phyloP scores from a whole-genome alignment of 208 protist genomes.

The Wallacemonas rigidus region DNA sequence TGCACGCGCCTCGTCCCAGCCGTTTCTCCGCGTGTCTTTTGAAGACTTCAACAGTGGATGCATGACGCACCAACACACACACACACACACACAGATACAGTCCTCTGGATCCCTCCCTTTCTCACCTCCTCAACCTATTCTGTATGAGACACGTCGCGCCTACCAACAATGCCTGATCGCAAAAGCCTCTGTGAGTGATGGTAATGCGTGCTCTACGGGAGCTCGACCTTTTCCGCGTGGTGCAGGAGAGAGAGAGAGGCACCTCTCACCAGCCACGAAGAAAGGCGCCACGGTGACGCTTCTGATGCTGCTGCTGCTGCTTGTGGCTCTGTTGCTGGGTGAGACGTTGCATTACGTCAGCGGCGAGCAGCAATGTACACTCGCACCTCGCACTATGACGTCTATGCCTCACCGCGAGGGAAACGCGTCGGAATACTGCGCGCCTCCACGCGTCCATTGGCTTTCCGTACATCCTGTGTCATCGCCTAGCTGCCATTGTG shows the following conservation, averaged over 20 bases:
- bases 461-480: conserved; percentile 27
- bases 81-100: no score
- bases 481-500: conserved; percentile 14
- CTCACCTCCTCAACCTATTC: no score
- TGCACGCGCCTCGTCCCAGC: no score
- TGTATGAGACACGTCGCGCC: no score
- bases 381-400: conserved; percentile 21
- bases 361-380: conserved; percentile 36
- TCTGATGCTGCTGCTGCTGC: conserved; percentile 17
- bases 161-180: no score
- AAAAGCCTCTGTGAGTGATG: no score
- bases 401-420: neutral
- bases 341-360: conserved; percentile 28
- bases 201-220: conserved; percentile 10
- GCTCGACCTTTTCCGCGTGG: conserved; percentile 42
- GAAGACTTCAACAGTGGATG: no score
- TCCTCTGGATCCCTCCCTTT: no score
- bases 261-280: conserved; percentile 30
- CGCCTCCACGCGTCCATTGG: conserved; percentile 12
- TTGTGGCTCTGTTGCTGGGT: conserved; percentile 25
- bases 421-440: neutral
- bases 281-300: conserved; percentile 28
- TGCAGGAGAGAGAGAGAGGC: conserved; percentile 41
- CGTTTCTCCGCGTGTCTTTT: no score
- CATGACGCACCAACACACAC: no score